phyloP scores from a whole-genome alignment of 1,139 yeast species.

The Yamadazyma sp. region DNA sequence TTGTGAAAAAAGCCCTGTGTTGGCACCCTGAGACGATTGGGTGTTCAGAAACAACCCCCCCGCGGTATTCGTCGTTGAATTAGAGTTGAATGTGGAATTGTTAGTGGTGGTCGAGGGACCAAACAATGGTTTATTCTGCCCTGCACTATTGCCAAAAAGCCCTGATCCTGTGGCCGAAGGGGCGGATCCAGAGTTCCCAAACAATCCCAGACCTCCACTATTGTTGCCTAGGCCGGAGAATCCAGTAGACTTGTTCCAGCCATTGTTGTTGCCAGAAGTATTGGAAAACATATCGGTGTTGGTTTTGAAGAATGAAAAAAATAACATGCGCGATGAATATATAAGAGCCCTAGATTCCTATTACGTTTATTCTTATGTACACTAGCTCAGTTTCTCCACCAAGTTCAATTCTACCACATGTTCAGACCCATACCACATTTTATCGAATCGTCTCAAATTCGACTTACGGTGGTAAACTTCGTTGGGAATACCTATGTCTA shows the following conservation, averaged over 20 bases:
- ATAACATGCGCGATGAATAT: not conserved
- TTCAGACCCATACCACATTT: slow-evolving; percentile 44
- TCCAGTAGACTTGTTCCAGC: slow-evolving; percentile 15
- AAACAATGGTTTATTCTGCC: slow-evolving; percentile 4
- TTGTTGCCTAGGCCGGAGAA: slow-evolving; percentile 23
- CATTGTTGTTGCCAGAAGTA: slow-evolving; percentile 9
- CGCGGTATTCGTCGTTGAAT: slow-evolving; percentile 6
- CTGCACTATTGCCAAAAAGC: slow-evolving; percentile 3
- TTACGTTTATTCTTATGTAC: too few species aligned
- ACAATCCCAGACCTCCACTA: slow-evolving; percentile 9
- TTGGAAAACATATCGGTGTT: slow-evolving; percentile 12
- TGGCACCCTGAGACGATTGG: slow-evolving; percentile 8
- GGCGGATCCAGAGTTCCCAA: slow-evolving; percentile 15
- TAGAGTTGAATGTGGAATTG: slow-evolving; percentile 3
- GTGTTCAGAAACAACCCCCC: slow-evolving; percentile 14
- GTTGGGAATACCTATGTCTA: slow-evolving; percentile 76
- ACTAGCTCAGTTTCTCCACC: slow-evolving; percentile 7
- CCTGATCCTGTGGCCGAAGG: not conserved
- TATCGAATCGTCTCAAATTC: slow-evolving; percentile 45
- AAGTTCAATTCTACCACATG: slow-evolving; percentile 19
- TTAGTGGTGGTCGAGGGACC: slow-evolving; percentile 1
- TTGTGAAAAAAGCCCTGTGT: not conserved
- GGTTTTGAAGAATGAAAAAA: slow-evolving; percentile 1
- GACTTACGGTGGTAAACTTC: slow-evolving; percentile 40
- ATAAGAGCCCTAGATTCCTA: too few species aligned